These are phyloP conservation scores for Royoungia palumana DNA, from an alignment of 768 basidiomycete genomes.

Conservation along the genomic window DNA sequence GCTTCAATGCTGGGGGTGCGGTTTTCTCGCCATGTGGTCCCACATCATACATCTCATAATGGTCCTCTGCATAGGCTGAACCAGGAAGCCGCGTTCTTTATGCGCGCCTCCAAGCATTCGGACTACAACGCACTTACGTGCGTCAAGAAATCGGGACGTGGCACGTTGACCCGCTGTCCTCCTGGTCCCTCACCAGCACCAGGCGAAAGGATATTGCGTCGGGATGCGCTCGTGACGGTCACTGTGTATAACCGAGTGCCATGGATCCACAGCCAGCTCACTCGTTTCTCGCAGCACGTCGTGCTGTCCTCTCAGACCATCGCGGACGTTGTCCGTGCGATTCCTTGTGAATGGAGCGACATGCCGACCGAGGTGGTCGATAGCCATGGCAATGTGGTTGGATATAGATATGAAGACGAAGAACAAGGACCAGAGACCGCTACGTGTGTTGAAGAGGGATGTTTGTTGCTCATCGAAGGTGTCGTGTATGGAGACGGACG, in stretches of 20 bases:
- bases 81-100: constrained; percentile 54
- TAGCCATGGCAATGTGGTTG: constrained; percentile 29
- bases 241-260: constrained; percentile 58
- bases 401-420: constrained; percentile 28
- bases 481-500: constrained; percentile 54
- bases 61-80: constrained; percentile 42
- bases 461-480: constrained; percentile 61
- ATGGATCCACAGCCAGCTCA: constrained; percentile 59
- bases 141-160: constrained; percentile 28
- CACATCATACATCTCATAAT: no score
- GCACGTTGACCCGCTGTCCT: constrained; percentile 25
- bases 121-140: constrained; percentile 58
- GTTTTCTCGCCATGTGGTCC: constrained; percentile 3
- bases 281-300: constrained; percentile 65
- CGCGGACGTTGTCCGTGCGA: constrained; percentile 51
- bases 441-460: constrained; percentile 30
- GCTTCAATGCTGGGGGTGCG: constrained; percentile 64
- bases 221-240: constrained; percentile 52
- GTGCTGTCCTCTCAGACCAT: constrained; percentile 72
- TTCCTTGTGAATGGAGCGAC: constrained; percentile 63
- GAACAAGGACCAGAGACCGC: background rate
- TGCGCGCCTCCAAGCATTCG: constrained; percentile 59
- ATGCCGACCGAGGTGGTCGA: constrained; percentile 42
- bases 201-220: constrained; percentile 1
- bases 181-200: background rate